Conservation (phyloP, 1,139 yeast species). For the Cylindricascospora bacillispora region DNA sequence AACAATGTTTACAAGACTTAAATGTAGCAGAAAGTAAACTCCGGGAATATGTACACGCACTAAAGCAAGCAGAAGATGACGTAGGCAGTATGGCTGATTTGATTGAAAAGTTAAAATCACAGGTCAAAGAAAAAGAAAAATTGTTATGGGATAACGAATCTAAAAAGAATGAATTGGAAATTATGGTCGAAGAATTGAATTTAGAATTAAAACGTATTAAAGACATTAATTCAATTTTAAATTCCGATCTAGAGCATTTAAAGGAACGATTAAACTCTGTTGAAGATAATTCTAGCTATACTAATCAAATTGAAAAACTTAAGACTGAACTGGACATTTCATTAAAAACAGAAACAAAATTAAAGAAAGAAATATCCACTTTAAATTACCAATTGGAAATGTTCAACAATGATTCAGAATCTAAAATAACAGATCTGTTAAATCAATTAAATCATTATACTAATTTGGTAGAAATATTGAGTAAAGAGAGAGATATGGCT, state of each 20-base stretch:
- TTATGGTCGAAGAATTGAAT: slow-evolving; percentile 44
- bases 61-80: slow-evolving; percentile 46
- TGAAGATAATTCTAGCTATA: slow-evolving; percentile 35
- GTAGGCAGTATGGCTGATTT: slow-evolving; percentile 45
- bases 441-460: slow-evolving; percentile 42
- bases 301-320: slow-evolving; percentile 46
- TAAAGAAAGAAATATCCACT: slow-evolving; percentile 52
- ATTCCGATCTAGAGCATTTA: slow-evolving; percentile 44
- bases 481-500: slow-evolving; percentile 36
- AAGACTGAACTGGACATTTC: slow-evolving; percentile 45
- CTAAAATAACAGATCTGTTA: slow-evolving; percentile 38
- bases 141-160: slow-evolving; percentile 46
- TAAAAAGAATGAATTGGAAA: slow-evolving; percentile 43
- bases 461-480: slow-evolving; percentile 32
- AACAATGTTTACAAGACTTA: slow-evolving; percentile 58
- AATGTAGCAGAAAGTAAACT: slow-evolving; percentile 68
- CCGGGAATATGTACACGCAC: slow-evolving; percentile 39
- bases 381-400: slow-evolving; percentile 52
- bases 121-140: slow-evolving; percentile 44
- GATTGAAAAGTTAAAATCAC: slow-evolving; percentile 43
- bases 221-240: slow-evolving; percentile 31
- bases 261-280: slow-evolving; percentile 32
- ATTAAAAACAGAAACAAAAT: slow-evolving; percentile 49
- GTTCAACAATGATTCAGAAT: slow-evolving; percentile 38
- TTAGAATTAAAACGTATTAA: slow-evolving; percentile 43